Evolutionary conservation across 108 stramenopile species (phyloP).

Genomic region (Cyclotella distinguenda): DNA sequence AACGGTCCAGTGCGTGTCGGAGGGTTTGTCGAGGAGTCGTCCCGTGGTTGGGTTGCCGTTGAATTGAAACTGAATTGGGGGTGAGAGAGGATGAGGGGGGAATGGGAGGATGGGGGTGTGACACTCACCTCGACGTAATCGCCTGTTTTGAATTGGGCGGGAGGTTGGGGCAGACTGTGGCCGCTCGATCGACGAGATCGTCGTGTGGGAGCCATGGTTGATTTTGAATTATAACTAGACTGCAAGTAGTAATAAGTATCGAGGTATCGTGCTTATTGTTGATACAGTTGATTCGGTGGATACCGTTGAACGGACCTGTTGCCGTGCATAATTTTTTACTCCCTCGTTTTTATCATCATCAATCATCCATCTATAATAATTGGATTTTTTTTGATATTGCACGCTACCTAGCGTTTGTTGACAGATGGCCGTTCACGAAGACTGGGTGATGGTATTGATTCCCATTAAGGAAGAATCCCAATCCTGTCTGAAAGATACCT

Average conservation of each 20-base stretch:
- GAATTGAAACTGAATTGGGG: conserved; percentile 4
- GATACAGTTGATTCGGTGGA: too few relatives aligned
- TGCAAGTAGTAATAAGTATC: background rate
- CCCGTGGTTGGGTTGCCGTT: conserved; percentile 24
- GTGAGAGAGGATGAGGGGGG: background rate
- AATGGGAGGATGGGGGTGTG: background rate
- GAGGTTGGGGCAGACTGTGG: background rate
- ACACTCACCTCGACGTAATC: conserved; percentile 23
- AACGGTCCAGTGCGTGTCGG: conserved; percentile 30
- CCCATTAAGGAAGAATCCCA: too few relatives aligned
- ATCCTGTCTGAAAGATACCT: too few relatives aligned
- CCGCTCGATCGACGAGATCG: conserved; percentile 6
- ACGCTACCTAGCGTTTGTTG: too few relatives aligned
- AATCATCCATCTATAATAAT: too few relatives aligned
- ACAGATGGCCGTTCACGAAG: too few relatives aligned
- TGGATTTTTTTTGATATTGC: too few relatives aligned
- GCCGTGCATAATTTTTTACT: too few relatives aligned
- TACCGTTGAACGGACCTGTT: too few relatives aligned
- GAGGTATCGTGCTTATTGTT: background rate
- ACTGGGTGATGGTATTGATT: too few relatives aligned
- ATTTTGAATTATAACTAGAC: background rate
- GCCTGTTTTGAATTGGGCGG: conserved; percentile 26
- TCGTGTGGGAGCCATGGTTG: conserved; percentile 4
- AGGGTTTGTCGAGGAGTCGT: conserved; percentile 5
- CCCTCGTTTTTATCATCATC: too few relatives aligned